Base-by-base conservation (phyloP, 2,329 filamentous ascomycete species). In the Dichotomopilus funicola region DNA sequence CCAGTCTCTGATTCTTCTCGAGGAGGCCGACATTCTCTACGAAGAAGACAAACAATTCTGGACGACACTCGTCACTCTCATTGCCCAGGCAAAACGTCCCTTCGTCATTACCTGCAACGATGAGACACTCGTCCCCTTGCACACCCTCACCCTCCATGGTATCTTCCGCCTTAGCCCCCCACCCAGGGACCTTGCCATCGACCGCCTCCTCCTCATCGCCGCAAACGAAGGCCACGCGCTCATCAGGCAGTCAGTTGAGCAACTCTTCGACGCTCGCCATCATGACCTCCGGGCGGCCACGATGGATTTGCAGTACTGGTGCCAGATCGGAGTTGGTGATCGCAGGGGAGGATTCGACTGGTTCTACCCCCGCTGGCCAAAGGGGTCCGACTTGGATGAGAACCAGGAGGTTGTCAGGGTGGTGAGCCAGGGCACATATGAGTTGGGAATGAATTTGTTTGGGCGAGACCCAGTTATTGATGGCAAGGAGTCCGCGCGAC, bases 41-140 rank as follows among this genome's bases (percentile, higher is more conserved):
- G 91, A 96, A 53, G 92, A 97, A 68, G 94, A 99, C 68, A 92
- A 90, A 70, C 87, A 92, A 60, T 99, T 99, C 66, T 99, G 94
- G 94, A 72, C 79, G 1, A 94, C 89, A 0, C 81, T 97, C 4
- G 76, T 88, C 45, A 80, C 81, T 19, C 79, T 99, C 57, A 89
- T 96, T 56, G 74, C 78, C 8, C 87, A 91, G 63, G 96, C 94
- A 0, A 96, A 90, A 71, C 82, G 94, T 36, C 94, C 94, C 0
- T 91, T 99, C 60, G 80, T 99, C 65, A 87, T 99, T 73, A 99
- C 94, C 0, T 99, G 95, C 74, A 97, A 91, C 63, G 85, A 96
- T 61, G 92, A 96, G 69, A 79, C 76, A n/a, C 73, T 89, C n/a
- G 73, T 99, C 6, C 90, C 91, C 0, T 69, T 89, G 1, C 79